Percentiles rank a stretch among this genome's conserved stretches.
Evolutionary conservation across 495 filamentous ascomycete genomes (phyloP).

Genomic region (Zalerion maritima): DNA sequence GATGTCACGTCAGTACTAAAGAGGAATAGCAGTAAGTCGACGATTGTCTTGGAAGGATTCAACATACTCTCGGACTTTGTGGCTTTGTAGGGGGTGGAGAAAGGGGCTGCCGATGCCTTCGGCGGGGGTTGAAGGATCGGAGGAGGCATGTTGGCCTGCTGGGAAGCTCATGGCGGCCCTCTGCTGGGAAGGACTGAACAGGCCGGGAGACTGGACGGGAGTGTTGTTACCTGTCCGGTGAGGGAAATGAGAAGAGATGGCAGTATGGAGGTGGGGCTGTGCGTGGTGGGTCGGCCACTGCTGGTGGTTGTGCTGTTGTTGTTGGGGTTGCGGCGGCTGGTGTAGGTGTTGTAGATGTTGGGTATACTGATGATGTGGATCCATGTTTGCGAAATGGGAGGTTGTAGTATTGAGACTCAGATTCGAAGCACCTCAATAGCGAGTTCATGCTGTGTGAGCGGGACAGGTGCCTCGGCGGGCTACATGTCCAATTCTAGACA

Average conservation of each 20-base stretch:
- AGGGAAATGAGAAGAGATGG: slow-evolving; percentile 14
- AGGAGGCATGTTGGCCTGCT: slow-evolving; percentile 18
- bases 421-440: no score
- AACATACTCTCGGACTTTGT: slow-evolving; percentile 44
- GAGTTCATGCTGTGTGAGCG: no score
- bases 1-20: no score
- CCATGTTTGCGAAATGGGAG: no score
- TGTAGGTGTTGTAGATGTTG: no score
- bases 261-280: slow-evolving; percentile 22
- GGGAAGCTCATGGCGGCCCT: slow-evolving; percentile 23
- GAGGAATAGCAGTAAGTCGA: not conserved
- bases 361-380: no score
- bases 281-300: no score
- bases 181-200: slow-evolving; percentile 40
- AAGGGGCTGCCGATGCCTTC: slow-evolving; percentile 34
- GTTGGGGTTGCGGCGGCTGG: no score
- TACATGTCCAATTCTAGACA: no score
- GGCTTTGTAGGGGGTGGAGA: slow-evolving; percentile 49
- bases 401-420: no score
- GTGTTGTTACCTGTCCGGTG: slow-evolving; percentile 46
- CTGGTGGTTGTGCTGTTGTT: no score
- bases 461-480: no score
- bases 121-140: slow-evolving; percentile 32
- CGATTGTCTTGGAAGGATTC: not conserved
- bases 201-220: slow-evolving; percentile 50